These are phyloP conservation scores for Syzygium aqueum DNA, from an alignment of 345 rosid species.

Conservation along the genomic window DNA sequence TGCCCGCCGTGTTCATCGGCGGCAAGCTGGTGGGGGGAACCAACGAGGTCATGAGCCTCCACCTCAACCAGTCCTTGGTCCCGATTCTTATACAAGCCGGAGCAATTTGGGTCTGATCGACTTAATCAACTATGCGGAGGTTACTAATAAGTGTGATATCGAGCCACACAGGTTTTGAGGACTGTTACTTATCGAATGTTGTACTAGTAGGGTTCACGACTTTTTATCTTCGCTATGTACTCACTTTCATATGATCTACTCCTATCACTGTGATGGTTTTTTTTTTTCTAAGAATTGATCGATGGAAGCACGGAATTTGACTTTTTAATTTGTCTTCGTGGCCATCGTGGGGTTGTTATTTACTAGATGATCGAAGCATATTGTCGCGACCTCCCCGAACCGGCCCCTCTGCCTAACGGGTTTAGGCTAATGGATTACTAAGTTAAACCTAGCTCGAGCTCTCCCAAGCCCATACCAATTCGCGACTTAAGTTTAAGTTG, in stretches of 20 bases:
- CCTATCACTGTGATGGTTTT: not conserved
- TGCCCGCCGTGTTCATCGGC: constrained; percentile 76
- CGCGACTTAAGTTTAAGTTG: too few species aligned
- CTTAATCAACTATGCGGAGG: not conserved
- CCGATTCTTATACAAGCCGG: constrained; percentile 76
- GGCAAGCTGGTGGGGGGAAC: constrained; percentile 84
- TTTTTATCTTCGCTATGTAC: not conserved
- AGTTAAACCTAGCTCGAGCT: too few species aligned
- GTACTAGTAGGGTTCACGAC: not conserved
- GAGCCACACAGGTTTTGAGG: not conserved
- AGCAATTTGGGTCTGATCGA: constrained; percentile 74
- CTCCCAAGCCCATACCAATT: too few species aligned
- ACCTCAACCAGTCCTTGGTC: constrained; percentile 61
- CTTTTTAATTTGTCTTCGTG: too few species aligned
- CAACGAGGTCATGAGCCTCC: constrained; percentile 78
- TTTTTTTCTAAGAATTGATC: too few species aligned
- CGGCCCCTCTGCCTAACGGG: too few species aligned
- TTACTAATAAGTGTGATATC: not conserved
- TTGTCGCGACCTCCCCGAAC: too few species aligned
- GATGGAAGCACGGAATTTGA: too few species aligned
- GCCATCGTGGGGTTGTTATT: too few species aligned
- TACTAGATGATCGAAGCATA: too few species aligned
- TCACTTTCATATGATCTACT: not conserved
- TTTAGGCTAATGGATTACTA: too few species aligned
- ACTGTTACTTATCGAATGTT: not conserved